Evolutionary conservation across 2,329 filamentous ascomycete genomes (phyloP).

Genomic region (Albifimbria verrucaria): DNA sequence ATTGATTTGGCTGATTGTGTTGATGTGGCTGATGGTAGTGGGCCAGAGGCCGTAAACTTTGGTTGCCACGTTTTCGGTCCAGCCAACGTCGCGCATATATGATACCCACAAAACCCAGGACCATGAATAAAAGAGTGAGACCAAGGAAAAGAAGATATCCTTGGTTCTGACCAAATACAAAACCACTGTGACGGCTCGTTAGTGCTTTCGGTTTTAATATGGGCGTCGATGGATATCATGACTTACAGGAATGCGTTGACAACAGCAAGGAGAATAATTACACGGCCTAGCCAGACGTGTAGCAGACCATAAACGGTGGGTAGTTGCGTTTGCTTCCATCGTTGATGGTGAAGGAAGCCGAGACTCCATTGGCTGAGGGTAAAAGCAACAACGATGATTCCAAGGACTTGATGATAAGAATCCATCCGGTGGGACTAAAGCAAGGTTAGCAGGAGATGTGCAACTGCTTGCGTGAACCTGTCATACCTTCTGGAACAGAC

Average conservation of each 20-base stretch:
- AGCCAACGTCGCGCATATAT: not conserved
- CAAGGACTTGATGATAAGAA: conserved; percentile 56
- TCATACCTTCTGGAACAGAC: conserved; percentile 54
- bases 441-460: conserved; percentile 7
- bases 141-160: conserved; percentile 45
- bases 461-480: not conserved
- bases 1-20: not conserved
- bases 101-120: not conserved
- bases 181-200: conserved; percentile 40
- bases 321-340: conserved; percentile 46
- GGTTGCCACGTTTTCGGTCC: not conserved
- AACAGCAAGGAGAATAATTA: conserved; percentile 50
- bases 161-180: conserved; percentile 51
- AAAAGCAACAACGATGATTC: conserved; percentile 49
- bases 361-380: conserved; percentile 51
- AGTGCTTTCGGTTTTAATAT: not conserved
- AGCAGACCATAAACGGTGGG: conserved; percentile 48
- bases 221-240: not conserved
- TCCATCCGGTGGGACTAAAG: conserved; percentile 49
- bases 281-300: conserved; percentile 56
- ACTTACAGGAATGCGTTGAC: conserved; percentile 56
- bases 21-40: not conserved
- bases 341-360: conserved; percentile 53
- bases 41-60: conserved; percentile 1
- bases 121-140: conserved; percentile 1